Base-by-base conservation (phyloP, 2,329 filamentous ascomycete genomes). In the Diaporthe sp. region DNA sequence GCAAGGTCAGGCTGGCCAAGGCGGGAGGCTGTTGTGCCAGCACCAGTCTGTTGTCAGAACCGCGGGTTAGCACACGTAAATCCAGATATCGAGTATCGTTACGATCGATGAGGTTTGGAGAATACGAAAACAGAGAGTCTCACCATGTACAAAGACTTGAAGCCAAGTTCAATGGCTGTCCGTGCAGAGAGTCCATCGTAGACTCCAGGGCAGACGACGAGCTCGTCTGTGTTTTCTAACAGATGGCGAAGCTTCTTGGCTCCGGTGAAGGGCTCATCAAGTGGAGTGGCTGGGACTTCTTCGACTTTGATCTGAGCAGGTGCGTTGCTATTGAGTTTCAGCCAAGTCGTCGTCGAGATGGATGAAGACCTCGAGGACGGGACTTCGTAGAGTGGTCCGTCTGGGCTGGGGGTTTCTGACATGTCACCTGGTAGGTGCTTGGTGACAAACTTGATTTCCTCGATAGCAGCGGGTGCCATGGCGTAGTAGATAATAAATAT, bases 1-100 rank as follows among this genome's bases (percentile, higher is more conserved):
- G 91, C 92, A 5, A 94, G 87, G 79, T 94, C 92, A 2, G 92
- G 88, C 84, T 88, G 87, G 42, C 92, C 91, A 0, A 93, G 87
- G 39, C 87, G 85, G 0, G 91, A 93, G 75, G 90, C 89, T 22
- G 87, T 87, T 2, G 90, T 92, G 55, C 91, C 91, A 34, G 91
- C 91, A 15, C 91, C 90, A 5, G 90, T 92, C 89, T 91, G 74
- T 37, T 10, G 37, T 22, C 31, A 2, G 2, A 12, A 6, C 3
- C 46, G 46, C 22, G 31, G 17, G 13, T 31, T 19, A 39, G 65
- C 3, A 31, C 4, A 28, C 4, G 12, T 12, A 19, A 31, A 1
- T 13, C 37, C 31, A 69, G 12, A 13, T 25, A 25, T 28, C 5
- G 5, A 17, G 4, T 17, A 2, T 12, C 25, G 10, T 5, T 31